Conservation (phyloP, 1,284 basidiomycete genomes). For the Ganoderma meredithae region DNA sequence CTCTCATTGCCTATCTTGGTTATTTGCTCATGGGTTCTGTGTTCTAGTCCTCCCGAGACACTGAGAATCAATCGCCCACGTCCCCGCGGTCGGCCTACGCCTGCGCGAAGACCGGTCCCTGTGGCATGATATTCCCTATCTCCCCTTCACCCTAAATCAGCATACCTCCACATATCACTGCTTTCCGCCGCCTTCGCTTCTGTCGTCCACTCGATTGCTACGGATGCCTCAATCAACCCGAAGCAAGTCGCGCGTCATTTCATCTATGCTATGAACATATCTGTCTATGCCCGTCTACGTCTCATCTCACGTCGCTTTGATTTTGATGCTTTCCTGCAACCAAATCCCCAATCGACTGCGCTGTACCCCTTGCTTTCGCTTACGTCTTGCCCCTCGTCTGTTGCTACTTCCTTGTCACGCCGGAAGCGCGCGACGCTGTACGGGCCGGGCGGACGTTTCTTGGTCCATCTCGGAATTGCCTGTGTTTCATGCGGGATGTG, state of each 20-base stretch:
- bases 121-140: constrained; percentile 29
- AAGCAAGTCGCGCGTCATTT: constrained; percentile 16
- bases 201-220: constrained; percentile 21
- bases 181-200: constrained; percentile 17
- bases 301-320: constrained; percentile 22
- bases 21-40: constrained; percentile 8
- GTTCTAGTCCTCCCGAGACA: constrained; percentile 61
- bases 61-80: constrained; percentile 73
- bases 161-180: constrained; percentile 10
- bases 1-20: neutral
- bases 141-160: neutral
- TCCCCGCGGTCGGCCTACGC: constrained; percentile 62
- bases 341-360: constrained; percentile 21
- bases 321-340: constrained; percentile 31
- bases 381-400: constrained; percentile 6
- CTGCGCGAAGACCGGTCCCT: constrained; percentile 43
- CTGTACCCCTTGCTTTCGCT: constrained; percentile 22
- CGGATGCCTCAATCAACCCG: constrained; percentile 12
- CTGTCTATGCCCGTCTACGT: constrained; percentile 37
- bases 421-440: neutral
- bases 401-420: constrained; percentile 2
- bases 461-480: constrained; percentile 32
- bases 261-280: constrained; percentile 39
- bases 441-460: constrained; percentile 11
- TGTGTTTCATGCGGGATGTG: constrained; percentile 26